Base-by-base conservation (phyloP, 208 protist genomes). In the Naegleria fowleri region DNA sequence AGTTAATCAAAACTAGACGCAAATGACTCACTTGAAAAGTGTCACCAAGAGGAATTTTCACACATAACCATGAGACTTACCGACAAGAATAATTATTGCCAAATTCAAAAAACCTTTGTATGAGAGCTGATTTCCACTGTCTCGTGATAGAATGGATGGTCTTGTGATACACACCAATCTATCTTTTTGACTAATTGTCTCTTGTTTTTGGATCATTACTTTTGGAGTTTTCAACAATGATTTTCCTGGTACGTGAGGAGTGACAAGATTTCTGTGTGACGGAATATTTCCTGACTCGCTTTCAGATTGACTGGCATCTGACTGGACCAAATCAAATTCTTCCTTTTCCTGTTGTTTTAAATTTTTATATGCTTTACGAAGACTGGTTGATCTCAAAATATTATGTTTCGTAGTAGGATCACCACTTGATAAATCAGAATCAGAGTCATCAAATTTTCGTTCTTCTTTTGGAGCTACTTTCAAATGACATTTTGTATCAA, bases 91-190 rank as follows among this genome's bases (percentile, higher is more conserved):
- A 19, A 90, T 43, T 33, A 91, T 91, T 19, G 25, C 90, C 40
- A 91, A 67, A 88, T 91, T 91, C 25, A 83, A 40, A 33, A 91
- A 88, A 52, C 90, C 90, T 36, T 33, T 51, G 59, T 76, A 91
- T 0, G 90, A 76, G 25, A 36, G 11, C 6, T 13, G 9, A 22
- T 58, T 33, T 58, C 25, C 33, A n/a, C 25, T 39, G 6, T 88
- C 85, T 58, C 41, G 36, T 5, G 25, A 19, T 13, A 88, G 19
- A 88, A 88, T 25, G 5, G 41, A 58, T 22, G 39, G 85, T 40
- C 85, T 29, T 58, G 9, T 58, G 19, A 39, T 48, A 19, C 41
- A 58, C 5, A 88, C 85, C 16, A 88, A 29, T 58, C 19, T 58
- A 48, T 86, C 41, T 7, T 13, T 43, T 86, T 86, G 83, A 39